Evolutionary conservation across 2,329 filamentous ascomycete species (phyloP).

Genomic region (Alternaria panax): DNA sequence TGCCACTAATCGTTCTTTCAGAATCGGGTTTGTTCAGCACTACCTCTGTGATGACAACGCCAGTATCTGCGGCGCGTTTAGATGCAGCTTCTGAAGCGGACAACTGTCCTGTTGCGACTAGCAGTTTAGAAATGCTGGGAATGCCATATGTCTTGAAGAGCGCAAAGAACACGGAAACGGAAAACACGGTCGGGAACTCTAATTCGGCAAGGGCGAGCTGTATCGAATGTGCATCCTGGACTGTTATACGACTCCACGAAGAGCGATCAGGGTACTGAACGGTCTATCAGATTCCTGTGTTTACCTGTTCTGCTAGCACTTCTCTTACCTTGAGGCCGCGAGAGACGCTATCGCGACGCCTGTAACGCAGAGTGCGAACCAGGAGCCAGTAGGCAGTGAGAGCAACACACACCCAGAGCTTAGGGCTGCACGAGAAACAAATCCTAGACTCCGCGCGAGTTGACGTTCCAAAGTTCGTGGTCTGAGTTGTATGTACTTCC

Average conservation of each 20-base stretch:
- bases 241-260: not conserved
- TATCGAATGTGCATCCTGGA: not conserved
- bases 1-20: constrained; percentile 53
- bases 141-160: constrained; percentile 47
- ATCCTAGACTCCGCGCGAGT: too few species aligned
- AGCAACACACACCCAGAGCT: too few species aligned
- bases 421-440: too few species aligned
- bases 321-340: not conserved
- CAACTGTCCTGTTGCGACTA: constrained; percentile 46
- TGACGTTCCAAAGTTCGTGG: too few species aligned
- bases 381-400: not conserved
- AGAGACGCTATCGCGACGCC: not conserved
- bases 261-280: not conserved
- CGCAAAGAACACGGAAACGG: not conserved
- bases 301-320: not conserved
- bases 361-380: not conserved
- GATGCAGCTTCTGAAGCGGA: not conserved
- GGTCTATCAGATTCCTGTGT: not conserved
- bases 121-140: constrained; percentile 46
- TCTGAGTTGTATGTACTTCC: too few species aligned
- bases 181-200: not conserved
- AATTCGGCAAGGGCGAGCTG: not conserved
- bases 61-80: constrained; percentile 44
- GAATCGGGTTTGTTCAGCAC: constrained; percentile 32
- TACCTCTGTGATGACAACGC: constrained; percentile 44